Evolutionary conservation across 257 asterid genomes (phyloP), one percentile per base, ranked within the genome.

Genomic region (Handroanthus guayacan): DNA sequence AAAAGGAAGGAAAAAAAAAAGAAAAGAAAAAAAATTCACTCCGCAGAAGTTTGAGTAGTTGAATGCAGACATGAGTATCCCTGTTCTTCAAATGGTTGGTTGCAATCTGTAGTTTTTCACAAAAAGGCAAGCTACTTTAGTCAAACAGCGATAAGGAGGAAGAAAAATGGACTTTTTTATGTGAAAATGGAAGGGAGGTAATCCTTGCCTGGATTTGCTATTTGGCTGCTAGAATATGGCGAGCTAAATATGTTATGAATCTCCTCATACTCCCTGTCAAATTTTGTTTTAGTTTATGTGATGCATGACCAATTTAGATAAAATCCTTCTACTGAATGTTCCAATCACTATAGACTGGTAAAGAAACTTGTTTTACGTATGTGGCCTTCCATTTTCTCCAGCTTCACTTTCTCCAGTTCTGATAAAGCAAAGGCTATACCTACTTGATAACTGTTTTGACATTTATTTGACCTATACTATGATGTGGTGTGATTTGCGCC

Each of bases 251-350:
- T 25, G 31, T 25, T 25, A 25, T 25, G 31, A 34, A 25, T 25
- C 5, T 11, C 6, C 65, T 1, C 3, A 11, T 34, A n/a, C 38
- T 11, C 61, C 12, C 44, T 3, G 12, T 10, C 47, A 3, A 52
- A n/a, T 62, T 36, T 50, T 6, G 9, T 36, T 62, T 34, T 31
- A 50, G 44, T 62, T 43, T 50, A 74, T 41, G 5, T 67, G 52
- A n/a, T 17, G 71, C 56, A 68, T 68, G 69, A 71, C 41, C 34
- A 57, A 25, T 55, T 0, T 55, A 25, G 54, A 66, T 36, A 10
- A 64, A 51, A 14, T 75, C 17, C 68, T 62, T 43, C 9, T 41
- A 41, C n/a, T 39, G 13, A 10, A 36, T 66, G 52, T 52, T 56
- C 13, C 9, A 38, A 43, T 38, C 12, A 34, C 62, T 41, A 2